Evolutionary conservation across 805 yeast genomes (phyloP).

Genomic region (Ogataea corticis): DNA sequence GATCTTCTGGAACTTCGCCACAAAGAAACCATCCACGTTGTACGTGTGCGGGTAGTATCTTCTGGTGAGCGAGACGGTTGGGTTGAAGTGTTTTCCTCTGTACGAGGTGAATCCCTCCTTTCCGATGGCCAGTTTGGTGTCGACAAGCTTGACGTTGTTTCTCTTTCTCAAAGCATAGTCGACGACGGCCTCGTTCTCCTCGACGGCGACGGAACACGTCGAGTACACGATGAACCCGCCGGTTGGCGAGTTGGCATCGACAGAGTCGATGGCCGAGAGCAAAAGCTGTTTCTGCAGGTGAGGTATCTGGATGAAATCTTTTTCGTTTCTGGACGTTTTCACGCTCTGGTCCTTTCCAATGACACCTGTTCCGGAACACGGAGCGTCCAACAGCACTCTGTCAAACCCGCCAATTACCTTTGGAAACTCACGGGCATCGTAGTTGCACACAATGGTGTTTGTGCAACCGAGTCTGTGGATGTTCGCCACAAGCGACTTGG

Average conservation of each 20-base stretch:
- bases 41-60: slow-evolving; percentile 98
- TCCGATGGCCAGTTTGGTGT: slow-evolving; percentile 89
- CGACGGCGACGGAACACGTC: slow-evolving; percentile 97
- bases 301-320: slow-evolving; percentile 95
- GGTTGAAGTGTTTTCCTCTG: slow-evolving; percentile 89
- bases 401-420: slow-evolving; percentile 98
- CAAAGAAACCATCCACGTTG: slow-evolving; percentile 97
- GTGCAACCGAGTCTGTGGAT: slow-evolving; percentile 96
- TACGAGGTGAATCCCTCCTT: slow-evolving; percentile 92
- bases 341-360: slow-evolving; percentile 96
- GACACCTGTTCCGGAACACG: slow-evolving; percentile 99
- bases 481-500: slow-evolving; percentile 94
- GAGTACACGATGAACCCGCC: slow-evolving; percentile 96
- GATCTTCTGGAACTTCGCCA: slow-evolving; percentile 91
- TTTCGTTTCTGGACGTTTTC: slow-evolving; percentile 89
- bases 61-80: slow-evolving; percentile 76
- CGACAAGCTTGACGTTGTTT: slow-evolving; percentile 93
- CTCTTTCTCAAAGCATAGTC: slow-evolving; percentile 95
- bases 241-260: slow-evolving; percentile 86
- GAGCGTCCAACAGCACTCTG: slow-evolving; percentile 93
- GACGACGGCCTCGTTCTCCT: slow-evolving; percentile 98
- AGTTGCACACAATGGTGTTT: slow-evolving; percentile 93
- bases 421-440: slow-evolving; percentile 98
- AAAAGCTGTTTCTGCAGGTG: slow-evolving; percentile 93
- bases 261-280: slow-evolving; percentile 94